Base-by-base conservation (phyloP, 257 asterid genomes). In the Jaltomata sinuosa region DNA sequence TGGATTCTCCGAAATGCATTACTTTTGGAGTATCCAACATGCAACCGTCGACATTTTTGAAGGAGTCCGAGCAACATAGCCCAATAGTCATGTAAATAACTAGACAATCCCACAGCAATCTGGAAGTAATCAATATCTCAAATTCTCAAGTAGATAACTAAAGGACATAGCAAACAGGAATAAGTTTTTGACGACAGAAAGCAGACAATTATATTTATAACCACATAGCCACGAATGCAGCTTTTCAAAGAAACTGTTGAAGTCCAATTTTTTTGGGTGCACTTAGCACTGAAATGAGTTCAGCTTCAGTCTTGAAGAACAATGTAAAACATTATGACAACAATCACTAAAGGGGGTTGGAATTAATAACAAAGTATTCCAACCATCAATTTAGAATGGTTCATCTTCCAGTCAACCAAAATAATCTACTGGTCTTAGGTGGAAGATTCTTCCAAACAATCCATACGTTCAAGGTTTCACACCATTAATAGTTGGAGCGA, bases 401-500 rank as follows among this genome's bases (percentile, higher is more conserved):
- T 36, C 86, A 87, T 84, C 86, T 87, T 86, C 83, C 67, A 32
- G 52, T 77, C 69, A 21, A 82, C 84, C 87, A 50, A 53, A 86
- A 61, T 74, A 84, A 79, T 88, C 61, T 53, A 74, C 62, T 49
- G 62, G 90, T 88, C 81, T 81, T 55, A 1, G 84, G 82, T 80
- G 81, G 80, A 83, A 82, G 85, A 52, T 49, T 67, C 84, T 40
- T 40, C 65, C 83, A 80, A 83, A 82, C 78, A 67, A 85, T 86
- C 92, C 90, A 84, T 68, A 83, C 27, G 83, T 84, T 68, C 87
- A 83, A 8, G 91, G 89, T 89, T 91, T 94, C 85, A 86, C 87
- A 80, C 98, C 99, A 68, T 89, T 90, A 90, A 94, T 86, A 87
- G 90, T 31, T 31, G 96, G 98, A 79, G 96, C 89, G 78, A 89